Percentiles rank a stretch among this genome's conserved stretches.
phyloP scores from a whole-genome alignment of 768 basidiomycete species.

The Russula sp. region DNA sequence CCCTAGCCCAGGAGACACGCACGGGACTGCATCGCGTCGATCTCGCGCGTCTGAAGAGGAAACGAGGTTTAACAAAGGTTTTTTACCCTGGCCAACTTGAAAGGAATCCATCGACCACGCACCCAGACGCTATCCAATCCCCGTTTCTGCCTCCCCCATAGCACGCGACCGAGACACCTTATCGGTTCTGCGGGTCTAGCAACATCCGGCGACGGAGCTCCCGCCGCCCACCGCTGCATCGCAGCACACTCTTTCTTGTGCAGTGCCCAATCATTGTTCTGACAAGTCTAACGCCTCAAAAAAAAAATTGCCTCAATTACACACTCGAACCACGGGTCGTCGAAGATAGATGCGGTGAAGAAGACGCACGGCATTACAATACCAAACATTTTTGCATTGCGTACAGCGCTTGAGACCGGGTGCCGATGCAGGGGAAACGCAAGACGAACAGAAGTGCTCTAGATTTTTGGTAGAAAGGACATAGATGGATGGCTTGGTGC shows the following conservation, averaged over 20 bases:
- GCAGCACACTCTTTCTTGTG: conserved; percentile 79
- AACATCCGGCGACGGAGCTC: conserved; percentile 40
- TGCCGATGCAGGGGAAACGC: conserved; percentile 37
- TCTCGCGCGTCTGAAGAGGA: conserved; percentile 45
- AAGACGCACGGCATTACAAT: conserved; percentile 62
- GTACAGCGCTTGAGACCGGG: conserved; percentile 61
- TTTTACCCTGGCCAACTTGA: background rate
- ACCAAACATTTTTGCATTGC: conserved; percentile 59
- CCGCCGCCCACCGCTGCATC: conserved; percentile 47
- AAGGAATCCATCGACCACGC: conserved; percentile 21
- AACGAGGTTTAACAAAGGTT: background rate
- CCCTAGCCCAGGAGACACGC: conserved; percentile 25
- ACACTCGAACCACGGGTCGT: background rate
- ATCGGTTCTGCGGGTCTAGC: conserved; percentile 70
- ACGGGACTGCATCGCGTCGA: conserved; percentile 75
- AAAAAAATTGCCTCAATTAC: background rate
- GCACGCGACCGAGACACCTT: conserved; percentile 66
- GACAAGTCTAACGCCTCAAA: conserved; percentile 45
- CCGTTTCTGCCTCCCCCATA: conserved; percentile 56
- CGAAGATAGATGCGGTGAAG: background rate
- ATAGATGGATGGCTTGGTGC: conserved; percentile 49
- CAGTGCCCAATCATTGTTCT: conserved; percentile 60
- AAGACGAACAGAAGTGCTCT: conserved; percentile 60
- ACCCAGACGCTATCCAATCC: conserved; percentile 55
- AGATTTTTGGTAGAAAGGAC: conserved; percentile 61